phyloP scores from a whole-genome alignment of 306 rosid genomes.

The Prosopis cineraria region DNA sequence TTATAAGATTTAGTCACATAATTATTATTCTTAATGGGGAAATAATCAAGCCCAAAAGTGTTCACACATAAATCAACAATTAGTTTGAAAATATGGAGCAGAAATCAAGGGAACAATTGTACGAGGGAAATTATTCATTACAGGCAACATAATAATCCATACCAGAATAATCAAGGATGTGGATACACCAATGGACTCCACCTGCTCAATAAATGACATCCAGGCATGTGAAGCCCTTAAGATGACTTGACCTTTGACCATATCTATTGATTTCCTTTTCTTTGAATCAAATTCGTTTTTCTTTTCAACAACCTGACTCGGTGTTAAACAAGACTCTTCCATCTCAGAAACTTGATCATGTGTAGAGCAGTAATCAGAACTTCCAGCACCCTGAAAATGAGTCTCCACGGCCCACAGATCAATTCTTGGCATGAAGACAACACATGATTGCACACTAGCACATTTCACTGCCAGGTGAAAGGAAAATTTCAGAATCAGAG shows the following conservation, averaged over 20 bases:
- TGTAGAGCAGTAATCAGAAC: constrained; percentile 45
- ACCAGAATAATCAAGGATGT: constrained; percentile 87
- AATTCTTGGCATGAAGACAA: constrained; percentile 90
- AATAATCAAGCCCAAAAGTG: constrained; percentile 4
- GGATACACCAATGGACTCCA: constrained; percentile 72
- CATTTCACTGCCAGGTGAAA: constrained; percentile 76
- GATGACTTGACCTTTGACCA: constrained; percentile 37
- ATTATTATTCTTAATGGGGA: neutral
- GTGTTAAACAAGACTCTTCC: constrained; percentile 35
- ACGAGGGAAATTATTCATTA: constrained; percentile 4
- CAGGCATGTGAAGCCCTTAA: constrained; percentile 69
- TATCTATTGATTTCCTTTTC: constrained; percentile 44
- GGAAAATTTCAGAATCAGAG: constrained; percentile 27
- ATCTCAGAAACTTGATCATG: constrained; percentile 37
- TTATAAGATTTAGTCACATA: neutral
- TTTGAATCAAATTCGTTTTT: constrained; percentile 41
- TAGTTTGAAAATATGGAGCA: neutral
- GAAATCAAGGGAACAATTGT: constrained; percentile 3
- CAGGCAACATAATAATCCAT: constrained; percentile 37
- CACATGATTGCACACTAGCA: constrained; percentile 58
- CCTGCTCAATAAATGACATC: constrained; percentile 87
- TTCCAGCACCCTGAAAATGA: constrained; percentile 48
- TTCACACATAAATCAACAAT: constrained; percentile 26
- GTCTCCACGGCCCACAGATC: constrained; percentile 87
- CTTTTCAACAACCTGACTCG: constrained; percentile 40